Conservation (phyloP, 345 rosid species). For the Stellera chamaejasme region DNA sequence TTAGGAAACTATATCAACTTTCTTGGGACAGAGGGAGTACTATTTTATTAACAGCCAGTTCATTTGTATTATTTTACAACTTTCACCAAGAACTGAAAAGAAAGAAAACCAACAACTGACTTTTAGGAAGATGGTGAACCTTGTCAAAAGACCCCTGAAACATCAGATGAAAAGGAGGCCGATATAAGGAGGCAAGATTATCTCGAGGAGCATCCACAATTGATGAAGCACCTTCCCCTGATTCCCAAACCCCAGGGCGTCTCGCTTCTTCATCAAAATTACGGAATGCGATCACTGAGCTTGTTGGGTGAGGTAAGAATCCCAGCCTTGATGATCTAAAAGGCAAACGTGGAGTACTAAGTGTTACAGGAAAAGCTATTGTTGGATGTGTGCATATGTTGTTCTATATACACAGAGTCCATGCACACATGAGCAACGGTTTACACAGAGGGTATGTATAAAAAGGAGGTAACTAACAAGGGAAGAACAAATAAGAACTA, state of each 20-base stretch:
- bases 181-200: conserved; percentile 87
- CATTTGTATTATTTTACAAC: too few species aligned
- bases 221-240: conserved; percentile 50
- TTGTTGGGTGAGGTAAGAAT: conserved; percentile 33
- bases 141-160: conserved; percentile 85
- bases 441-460: background rate
- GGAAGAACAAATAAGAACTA: background rate
- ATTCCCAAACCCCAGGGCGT: conserved; percentile 81
- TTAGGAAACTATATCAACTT: too few species aligned
- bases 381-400: too few species aligned
- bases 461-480: background rate
- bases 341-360: background rate
- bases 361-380: background rate
- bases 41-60: too few species aligned
- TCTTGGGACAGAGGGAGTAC: too few species aligned
- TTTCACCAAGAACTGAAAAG: too few species aligned
- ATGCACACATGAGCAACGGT: background rate
- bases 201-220: conserved; percentile 55
- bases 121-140: conserved; percentile 24
- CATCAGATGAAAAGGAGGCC: conserved; percentile 91
- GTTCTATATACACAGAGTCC: background rate
- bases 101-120: too few species aligned
- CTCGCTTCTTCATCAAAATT: conserved; percentile 87
- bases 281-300: conserved; percentile 77
- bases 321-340: conserved; percentile 51